phyloP scores from a whole-genome alignment of 2,329 filamentous ascomycete genomes.

The Aspergillus persii region DNA sequence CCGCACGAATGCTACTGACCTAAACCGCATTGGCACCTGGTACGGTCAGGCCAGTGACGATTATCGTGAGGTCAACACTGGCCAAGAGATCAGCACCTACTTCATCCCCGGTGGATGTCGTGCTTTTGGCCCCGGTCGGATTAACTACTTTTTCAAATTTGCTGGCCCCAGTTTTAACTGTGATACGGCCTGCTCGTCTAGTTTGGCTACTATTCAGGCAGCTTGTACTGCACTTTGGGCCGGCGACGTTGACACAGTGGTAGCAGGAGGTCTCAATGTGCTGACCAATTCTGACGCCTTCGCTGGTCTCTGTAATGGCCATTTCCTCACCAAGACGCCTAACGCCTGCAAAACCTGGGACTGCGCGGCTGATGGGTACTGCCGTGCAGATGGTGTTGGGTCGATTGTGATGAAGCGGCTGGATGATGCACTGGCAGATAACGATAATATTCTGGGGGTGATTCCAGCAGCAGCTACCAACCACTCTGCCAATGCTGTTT shows the following conservation, averaged over 20 bases:
- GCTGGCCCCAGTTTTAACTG: constrained; percentile 69
- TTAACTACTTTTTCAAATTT: constrained; percentile 71
- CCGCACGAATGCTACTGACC: no score
- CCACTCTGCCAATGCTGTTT: constrained; percentile 76
- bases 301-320: constrained; percentile 69
- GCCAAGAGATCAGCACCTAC: no score
- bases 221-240: constrained; percentile 71
- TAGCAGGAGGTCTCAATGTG: constrained; percentile 73
- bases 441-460: constrained; percentile 67
- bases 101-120: constrained; percentile 53
- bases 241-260: constrained; percentile 75
- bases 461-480: constrained; percentile 75
- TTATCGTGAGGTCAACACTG: no score
- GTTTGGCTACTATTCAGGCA: constrained; percentile 67
- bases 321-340: constrained; percentile 55
- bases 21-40: no score
- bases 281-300: constrained; percentile 80
- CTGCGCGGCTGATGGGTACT: constrained; percentile 77
- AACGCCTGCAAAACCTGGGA: constrained; percentile 79
- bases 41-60: no score
- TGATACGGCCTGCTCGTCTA: constrained; percentile 75
- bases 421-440: constrained; percentile 72
- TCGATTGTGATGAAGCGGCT: constrained; percentile 75
- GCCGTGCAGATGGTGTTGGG: constrained; percentile 72
- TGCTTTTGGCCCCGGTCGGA: constrained; percentile 35